These are phyloP conservation scores for Talaromyces adpressus DNA, from an alignment of 495 filamentous ascomycete species.

Conservation along the genomic window DNA sequence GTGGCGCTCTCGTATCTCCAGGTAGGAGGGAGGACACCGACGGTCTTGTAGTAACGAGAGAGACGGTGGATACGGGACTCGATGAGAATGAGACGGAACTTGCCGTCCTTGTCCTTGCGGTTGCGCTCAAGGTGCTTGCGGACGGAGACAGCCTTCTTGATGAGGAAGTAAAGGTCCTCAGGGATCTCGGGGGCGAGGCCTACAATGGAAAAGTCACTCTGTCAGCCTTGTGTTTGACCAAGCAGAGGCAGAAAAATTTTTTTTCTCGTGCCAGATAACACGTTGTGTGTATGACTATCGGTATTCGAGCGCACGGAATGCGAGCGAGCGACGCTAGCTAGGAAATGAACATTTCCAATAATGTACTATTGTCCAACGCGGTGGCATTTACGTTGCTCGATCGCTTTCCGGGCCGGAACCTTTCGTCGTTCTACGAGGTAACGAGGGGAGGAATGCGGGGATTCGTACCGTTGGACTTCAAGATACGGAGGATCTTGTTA, in stretches of 20 bases:
- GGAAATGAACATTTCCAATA: background rate
- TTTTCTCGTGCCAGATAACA: conserved; percentile 1
- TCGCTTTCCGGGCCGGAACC: background rate
- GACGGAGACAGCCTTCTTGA: conserved; percentile 99
- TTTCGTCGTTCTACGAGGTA: conserved; percentile 2
- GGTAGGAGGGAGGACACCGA: conserved; percentile 94
- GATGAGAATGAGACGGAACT: conserved; percentile 99
- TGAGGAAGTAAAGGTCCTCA: conserved; percentile 97
- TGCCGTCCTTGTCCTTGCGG: conserved; percentile 99
- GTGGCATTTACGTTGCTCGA: background rate
- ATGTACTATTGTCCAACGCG: background rate
- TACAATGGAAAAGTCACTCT: conserved; percentile 70
- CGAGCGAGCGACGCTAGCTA: background rate
- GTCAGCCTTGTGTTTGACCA: conserved; percentile 84
- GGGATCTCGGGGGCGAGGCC: conserved; percentile 96
- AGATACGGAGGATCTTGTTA: conserved; percentile 99
- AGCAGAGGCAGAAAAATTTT: conserved; percentile 69
- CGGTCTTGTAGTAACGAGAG: conserved; percentile 96
- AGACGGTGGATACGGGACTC: conserved; percentile 99
- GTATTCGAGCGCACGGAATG: background rate
- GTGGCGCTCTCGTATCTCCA: conserved; percentile 88
- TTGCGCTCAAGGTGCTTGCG: conserved; percentile 99
- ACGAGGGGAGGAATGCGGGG: conserved; percentile 6
- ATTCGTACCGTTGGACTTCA: conserved; percentile 85
- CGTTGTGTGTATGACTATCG: background rate